A percentile compares a stretch with the other conserved stretches of the same genome.
These are phyloP conservation scores for Cyberlindnera japonica DNA, from an alignment of 805 yeast species.

Conservation along the genomic window DNA sequence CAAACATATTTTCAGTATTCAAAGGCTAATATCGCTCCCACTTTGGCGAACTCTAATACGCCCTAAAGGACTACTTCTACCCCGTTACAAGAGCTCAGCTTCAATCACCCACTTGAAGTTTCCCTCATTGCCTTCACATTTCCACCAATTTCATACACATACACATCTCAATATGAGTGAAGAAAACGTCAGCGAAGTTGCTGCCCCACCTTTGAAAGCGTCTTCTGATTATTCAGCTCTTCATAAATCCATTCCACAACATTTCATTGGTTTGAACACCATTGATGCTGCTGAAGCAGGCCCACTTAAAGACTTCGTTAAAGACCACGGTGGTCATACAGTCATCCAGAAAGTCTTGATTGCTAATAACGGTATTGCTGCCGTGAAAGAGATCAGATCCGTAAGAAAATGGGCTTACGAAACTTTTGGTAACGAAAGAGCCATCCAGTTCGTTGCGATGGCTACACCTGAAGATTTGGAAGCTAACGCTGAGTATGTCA, in stretches of 20 bases:
- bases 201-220: conserved; percentile 26
- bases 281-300: conserved; percentile 75
- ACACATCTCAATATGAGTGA: conserved; percentile 33
- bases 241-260: conserved; percentile 51
- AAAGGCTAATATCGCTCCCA: conserved; percentile 14
- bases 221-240: conserved; percentile 31
- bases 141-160: conserved; percentile 2
- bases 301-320: conserved; percentile 77
- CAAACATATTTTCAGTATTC: conserved; percentile 15
- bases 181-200: conserved; percentile 37
- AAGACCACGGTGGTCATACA: conserved; percentile 87
- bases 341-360: conserved; percentile 84
- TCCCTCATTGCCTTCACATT: conserved; percentile 1
- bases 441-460: conserved; percentile 94
- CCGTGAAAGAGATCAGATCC: conserved; percentile 96
- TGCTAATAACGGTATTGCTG: conserved; percentile 99
- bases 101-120: conserved; percentile 4
- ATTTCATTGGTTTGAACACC: conserved; percentile 81
- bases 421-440: conserved; percentile 94
- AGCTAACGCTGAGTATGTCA: conserved; percentile 95
- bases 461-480: conserved; percentile 99
- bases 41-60: conserved; percentile 12
- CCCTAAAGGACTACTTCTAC: conserved; percentile 10
- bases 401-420: conserved; percentile 99
- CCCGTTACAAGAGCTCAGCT: conserved; percentile 6